A percentile compares a stretch with the other conserved stretches of the same genome.
Conservation (phyloP, 345 rosid genomes). For the Populus euphratica region DNA sequence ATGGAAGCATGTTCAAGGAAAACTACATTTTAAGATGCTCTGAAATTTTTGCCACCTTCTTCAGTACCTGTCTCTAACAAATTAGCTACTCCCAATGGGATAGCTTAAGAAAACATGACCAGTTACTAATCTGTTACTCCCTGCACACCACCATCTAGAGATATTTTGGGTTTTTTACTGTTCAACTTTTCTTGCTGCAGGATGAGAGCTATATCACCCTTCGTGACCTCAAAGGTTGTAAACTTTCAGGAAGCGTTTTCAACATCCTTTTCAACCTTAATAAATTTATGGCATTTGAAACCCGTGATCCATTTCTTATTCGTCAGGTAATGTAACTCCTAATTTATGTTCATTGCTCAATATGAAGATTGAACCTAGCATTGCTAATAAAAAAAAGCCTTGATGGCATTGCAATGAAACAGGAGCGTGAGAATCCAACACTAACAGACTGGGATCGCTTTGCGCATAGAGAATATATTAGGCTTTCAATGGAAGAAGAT, state of each 20-base stretch:
- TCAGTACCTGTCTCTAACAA: not conserved
- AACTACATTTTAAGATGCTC: not conserved
- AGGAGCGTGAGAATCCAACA: conserved; percentile 96
- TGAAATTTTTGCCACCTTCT: not conserved
- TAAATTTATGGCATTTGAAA: conserved; percentile 95
- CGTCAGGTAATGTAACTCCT: conserved; percentile 63
- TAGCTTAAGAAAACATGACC: not conserved
- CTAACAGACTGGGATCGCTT: conserved; percentile 98
- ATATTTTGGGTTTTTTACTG: not conserved
- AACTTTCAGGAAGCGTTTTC: conserved; percentile 84
- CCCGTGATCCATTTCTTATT: conserved; percentile 94
- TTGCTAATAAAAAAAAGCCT: not conserved
- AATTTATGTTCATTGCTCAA: not conserved
- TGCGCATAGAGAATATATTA: conserved; percentile 95
- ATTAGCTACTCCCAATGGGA: not conserved
- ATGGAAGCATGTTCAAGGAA: not conserved
- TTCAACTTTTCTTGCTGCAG: conserved; percentile 40
- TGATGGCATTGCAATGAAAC: conserved; percentile 21
- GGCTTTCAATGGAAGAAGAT: conserved; percentile 98
- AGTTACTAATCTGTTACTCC: not conserved
- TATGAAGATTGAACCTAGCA: not conserved
- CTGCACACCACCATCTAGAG: not conserved
- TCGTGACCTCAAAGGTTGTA: conserved; percentile 72
- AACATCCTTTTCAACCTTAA: conserved; percentile 94
- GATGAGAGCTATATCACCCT: conserved; percentile 63